These are phyloP conservation scores for Wallacemonas sp. DNA, from an alignment of 208 protist genomes.

Conservation along the genomic window DNA sequence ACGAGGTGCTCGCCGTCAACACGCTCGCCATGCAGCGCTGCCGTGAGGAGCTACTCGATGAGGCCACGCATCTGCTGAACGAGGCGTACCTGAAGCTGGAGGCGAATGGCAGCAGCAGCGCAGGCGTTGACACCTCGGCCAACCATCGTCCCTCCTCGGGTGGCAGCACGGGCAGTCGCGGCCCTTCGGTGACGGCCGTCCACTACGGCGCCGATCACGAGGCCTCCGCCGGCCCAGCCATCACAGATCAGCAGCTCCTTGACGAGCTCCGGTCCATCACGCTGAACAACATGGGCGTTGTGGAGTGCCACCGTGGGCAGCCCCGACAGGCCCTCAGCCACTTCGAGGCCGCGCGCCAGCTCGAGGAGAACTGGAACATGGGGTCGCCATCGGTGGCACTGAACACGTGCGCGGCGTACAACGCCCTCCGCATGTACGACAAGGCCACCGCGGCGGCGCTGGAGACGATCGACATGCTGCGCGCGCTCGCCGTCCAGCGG, in stretches of 20 bases:
- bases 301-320: slow-evolving; percentile 83
- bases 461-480: slow-evolving; percentile 90
- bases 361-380: slow-evolving; percentile 79
- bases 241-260: slow-evolving; percentile 32
- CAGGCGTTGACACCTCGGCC: not conserved
- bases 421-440: slow-evolving; percentile 83
- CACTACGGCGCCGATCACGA: not conserved
- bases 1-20: slow-evolving; percentile 83
- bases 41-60: slow-evolving; percentile 31
- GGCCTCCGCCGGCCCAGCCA: not conserved
- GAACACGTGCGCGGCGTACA: slow-evolving; percentile 87
- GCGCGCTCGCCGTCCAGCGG: slow-evolving; percentile 56
- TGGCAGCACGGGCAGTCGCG: not conserved
- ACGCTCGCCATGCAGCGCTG: slow-evolving; percentile 82
- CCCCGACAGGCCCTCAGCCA: slow-evolving; percentile 81
- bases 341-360: slow-evolving; percentile 76
- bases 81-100: slow-evolving; percentile 55
- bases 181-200: not conserved
- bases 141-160: not conserved
- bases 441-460: slow-evolving; percentile 80
- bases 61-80: slow-evolving; percentile 36
- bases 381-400: slow-evolving; percentile 79
- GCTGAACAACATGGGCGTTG: slow-evolving; percentile 87
- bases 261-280: slow-evolving; percentile 81
- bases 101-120: slow-evolving; percentile 8